phyloP scores from a whole-genome alignment of 2,329 filamentous ascomycete genomes.

The Byssoonygena ceratinophila region DNA sequence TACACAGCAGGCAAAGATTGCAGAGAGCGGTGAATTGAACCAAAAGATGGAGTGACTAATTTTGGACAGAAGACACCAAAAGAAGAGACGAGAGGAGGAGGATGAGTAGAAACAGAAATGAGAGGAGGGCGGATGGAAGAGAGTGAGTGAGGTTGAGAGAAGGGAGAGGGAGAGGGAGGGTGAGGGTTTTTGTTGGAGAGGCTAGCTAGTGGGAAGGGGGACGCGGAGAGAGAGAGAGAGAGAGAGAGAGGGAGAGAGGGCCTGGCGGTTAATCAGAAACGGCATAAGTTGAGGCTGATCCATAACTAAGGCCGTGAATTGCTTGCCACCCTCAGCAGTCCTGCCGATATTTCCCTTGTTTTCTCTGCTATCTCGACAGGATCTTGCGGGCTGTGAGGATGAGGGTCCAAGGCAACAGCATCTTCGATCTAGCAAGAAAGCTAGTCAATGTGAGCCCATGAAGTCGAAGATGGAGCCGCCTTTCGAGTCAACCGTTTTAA shows the following conservation, averaged over 20 bases:
- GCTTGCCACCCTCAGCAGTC: neutral
- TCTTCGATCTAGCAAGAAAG: neutral
- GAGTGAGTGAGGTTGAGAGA: neutral
- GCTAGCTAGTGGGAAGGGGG: neutral
- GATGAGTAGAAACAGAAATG: neutral
- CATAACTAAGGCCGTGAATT: neutral
- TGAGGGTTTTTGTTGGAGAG: neutral
- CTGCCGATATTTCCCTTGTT: neutral
- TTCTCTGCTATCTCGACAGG: neutral
- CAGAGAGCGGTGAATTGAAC: conserved; percentile 2
- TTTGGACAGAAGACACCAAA: neutral
- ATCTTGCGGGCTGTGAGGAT: neutral
- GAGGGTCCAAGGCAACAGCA: conserved; percentile 1
- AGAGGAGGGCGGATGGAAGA: neutral
- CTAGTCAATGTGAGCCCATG: too few relatives aligned
- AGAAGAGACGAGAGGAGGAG: neutral
- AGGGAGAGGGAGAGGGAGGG: neutral
- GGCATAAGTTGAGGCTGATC: conserved; percentile 3
- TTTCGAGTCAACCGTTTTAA: neutral
- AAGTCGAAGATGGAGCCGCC: too few relatives aligned
- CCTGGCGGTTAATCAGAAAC: neutral
- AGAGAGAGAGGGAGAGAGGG: too few relatives aligned
- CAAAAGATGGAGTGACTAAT: neutral
- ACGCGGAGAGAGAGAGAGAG: neutral
- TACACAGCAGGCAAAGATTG: conserved; percentile 9